Base-by-base conservation (phyloP, 2,329 filamentous ascomycete species). In the Ploettnerulaceae sp. region DNA sequence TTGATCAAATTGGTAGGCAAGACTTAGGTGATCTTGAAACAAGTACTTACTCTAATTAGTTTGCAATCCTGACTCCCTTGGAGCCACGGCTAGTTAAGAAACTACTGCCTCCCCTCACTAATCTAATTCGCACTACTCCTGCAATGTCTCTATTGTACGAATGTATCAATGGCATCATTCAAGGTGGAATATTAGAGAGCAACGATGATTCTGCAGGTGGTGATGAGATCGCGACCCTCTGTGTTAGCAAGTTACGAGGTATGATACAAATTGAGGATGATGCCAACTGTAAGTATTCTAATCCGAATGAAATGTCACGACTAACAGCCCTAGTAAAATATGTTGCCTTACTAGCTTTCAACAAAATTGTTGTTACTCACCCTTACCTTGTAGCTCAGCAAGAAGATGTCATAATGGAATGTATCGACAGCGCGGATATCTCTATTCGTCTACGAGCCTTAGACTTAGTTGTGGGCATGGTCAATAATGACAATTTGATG, bases 131-230 rank as follows among this genome's bases (percentile, higher is more conserved):
- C 58, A 95, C 90, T 1, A 98, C 93, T 0, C 86, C 87, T 4
- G 93, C 93, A 21, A 97, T 97, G 93, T 97, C 93, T n/a, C 69
- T 98, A 21, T 71, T 97, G 5, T 98, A 98, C 60, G 93, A 98
- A 68, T 98, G 93, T 63, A 96, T 98, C 67, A 96, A 95, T 65
- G 93, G 93, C 18, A 95, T 98, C 53, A 95, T 98, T 49, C 90
- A 96, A 64, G 93, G 93, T 21, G 93, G 93, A 0, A 95, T 98
- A 47, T 71, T 98, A 39, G 87, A 89, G 24, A 87, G 84, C 34
- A 81, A 83, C 21, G 88, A 90, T 54, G 86, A 88, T 43, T 80
- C 82, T 15, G 76, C 82, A 25, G 90, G 91, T 45, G 85, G 86
- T 29, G 90, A 97, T 57, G 90, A 96, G 65, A 89, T 98, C 61